Evolutionary conservation across 805 yeast species (phyloP).

Genomic region (Suhomyces tanzawaensis): DNA sequence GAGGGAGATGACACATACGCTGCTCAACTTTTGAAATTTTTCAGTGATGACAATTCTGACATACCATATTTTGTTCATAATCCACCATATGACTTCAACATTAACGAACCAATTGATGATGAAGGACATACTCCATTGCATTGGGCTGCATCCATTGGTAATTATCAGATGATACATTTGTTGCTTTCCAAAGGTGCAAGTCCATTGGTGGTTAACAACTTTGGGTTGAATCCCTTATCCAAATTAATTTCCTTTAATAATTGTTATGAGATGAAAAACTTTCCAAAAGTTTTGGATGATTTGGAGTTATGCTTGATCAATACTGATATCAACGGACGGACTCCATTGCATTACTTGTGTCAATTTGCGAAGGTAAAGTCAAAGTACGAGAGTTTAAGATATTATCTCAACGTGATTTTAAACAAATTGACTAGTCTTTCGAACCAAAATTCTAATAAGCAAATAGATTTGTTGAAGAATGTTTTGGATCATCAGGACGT

Average conservation of each 20-base stretch:
- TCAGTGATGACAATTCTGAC: slow-evolving; percentile 41
- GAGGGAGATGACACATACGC: slow-evolving; percentile 44
- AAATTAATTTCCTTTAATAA: slow-evolving; percentile 85
- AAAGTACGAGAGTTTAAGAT: slow-evolving; percentile 74
- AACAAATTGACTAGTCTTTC: slow-evolving; percentile 60
- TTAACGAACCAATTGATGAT: slow-evolving; percentile 80
- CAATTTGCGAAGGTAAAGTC: slow-evolving; percentile 62
- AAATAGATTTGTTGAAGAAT: slow-evolving; percentile 57
- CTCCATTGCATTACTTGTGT: slow-evolving; percentile 85
- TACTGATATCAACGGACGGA: slow-evolving; percentile 68
- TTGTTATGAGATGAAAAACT: slow-evolving; percentile 76
- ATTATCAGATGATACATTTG: slow-evolving; percentile 69
- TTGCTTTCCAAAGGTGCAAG: slow-evolving; percentile 75
- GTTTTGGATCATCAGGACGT: slow-evolving; percentile 76
- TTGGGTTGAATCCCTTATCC: slow-evolving; percentile 86
- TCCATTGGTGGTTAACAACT: slow-evolving; percentile 47
- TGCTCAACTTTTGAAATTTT: slow-evolving; percentile 39
- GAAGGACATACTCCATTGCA: slow-evolving; percentile 95
- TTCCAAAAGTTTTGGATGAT: slow-evolving; percentile 73
- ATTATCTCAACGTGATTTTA: slow-evolving; percentile 74
- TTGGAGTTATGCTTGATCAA: slow-evolving; percentile 75
- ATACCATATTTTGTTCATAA: slow-evolving; percentile 65
- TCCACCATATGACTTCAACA: slow-evolving; percentile 64
- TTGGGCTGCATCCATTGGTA: slow-evolving; percentile 98
- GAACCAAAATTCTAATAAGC: slow-evolving; percentile 36